phyloP scores from a whole-genome alignment of 352 stramenopile species.

The Elongisporangium prolatum region DNA sequence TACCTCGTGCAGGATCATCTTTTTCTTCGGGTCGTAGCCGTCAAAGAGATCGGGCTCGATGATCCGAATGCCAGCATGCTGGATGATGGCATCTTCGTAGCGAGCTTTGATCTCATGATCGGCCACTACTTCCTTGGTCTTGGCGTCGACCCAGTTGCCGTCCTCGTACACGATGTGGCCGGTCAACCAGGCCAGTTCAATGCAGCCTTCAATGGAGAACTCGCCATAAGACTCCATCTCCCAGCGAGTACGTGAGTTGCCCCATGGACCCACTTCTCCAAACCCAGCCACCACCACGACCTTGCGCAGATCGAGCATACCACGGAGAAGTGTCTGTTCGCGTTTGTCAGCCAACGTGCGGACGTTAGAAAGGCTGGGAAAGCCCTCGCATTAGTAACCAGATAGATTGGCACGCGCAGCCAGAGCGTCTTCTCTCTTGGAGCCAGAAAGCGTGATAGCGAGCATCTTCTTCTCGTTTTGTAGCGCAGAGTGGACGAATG shows the following conservation, averaged over 20 bases:
- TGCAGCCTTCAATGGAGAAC: constrained; percentile 87
- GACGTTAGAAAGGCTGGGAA: constrained; percentile 49
- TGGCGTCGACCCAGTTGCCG: constrained; percentile 80
- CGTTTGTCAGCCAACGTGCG: constrained; percentile 24
- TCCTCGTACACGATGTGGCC: constrained; percentile 80
- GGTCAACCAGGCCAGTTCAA: constrained; percentile 85
- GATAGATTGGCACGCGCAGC: constrained; percentile 62
- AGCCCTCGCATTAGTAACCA: constrained; percentile 66
- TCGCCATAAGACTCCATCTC: constrained; percentile 89
- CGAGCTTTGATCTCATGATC: constrained; percentile 75
- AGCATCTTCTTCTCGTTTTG: constrained; percentile 37
- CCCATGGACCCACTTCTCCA: constrained; percentile 84
- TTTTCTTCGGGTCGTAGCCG: constrained; percentile 86
- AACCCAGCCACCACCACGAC: constrained; percentile 84
- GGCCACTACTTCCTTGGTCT: constrained; percentile 70
- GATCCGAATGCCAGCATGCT: constrained; percentile 79
- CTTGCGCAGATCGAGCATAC: constrained; percentile 81
- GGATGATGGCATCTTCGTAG: constrained; percentile 80
- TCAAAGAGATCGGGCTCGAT: constrained; percentile 85
- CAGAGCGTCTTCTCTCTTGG: constrained; percentile 18
- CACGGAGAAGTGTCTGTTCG: constrained; percentile 42
- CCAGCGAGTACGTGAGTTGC: constrained; percentile 82
- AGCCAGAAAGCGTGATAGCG: constrained; percentile 5
- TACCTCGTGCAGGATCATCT: constrained; percentile 82
- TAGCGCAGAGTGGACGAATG: constrained; percentile 29